Conservation (phyloP, 495 filamentous ascomycete species). For the Tetracladium marchalianum region DNA sequence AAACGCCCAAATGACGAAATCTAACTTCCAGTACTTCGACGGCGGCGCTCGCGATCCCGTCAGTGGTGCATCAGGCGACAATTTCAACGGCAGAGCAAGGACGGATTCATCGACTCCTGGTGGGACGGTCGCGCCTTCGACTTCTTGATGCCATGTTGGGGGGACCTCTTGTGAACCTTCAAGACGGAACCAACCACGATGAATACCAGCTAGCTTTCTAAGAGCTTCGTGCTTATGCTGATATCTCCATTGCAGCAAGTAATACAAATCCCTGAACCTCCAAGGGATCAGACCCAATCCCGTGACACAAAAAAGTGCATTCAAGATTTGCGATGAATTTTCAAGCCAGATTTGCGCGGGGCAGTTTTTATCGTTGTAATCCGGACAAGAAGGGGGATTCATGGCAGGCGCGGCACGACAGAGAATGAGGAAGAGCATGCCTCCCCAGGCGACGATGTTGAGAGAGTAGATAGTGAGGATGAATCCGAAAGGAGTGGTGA, state of each 20-base stretch:
- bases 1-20: conserved; percentile 68
- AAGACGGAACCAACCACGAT: conserved; percentile 61
- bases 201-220: conserved; percentile 51
- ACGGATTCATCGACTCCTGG: conserved; percentile 21
- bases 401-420: conserved; percentile 66
- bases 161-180: conserved; percentile 39
- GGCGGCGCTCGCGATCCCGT: conserved; percentile 56
- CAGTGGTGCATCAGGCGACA: conserved; percentile 43
- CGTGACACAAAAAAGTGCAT: conserved; percentile 76
- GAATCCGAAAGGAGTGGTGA: conserved; percentile 62
- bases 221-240: conserved; percentile 37
- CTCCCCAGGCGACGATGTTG: conserved; percentile 79
- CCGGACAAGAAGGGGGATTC: conserved; percentile 55
- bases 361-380: conserved; percentile 59
- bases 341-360: conserved; percentile 73
- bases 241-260: conserved; percentile 51
- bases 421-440: conserved; percentile 83
- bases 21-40: conserved; percentile 62
- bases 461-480: conserved; percentile 69
- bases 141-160: conserved; percentile 24
- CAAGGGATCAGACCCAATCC: conserved; percentile 77
- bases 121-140: conserved; percentile 29
- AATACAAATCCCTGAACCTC: conserved; percentile 72
- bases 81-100: conserved; percentile 46
- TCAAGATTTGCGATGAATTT: conserved; percentile 75